Percentiles rank a stretch among this genome's conserved stretches.
These are phyloP conservation scores for Diaporthe australafricana DNA, from an alignment of 2,329 filamentous ascomycete species.

Conservation along the genomic window DNA sequence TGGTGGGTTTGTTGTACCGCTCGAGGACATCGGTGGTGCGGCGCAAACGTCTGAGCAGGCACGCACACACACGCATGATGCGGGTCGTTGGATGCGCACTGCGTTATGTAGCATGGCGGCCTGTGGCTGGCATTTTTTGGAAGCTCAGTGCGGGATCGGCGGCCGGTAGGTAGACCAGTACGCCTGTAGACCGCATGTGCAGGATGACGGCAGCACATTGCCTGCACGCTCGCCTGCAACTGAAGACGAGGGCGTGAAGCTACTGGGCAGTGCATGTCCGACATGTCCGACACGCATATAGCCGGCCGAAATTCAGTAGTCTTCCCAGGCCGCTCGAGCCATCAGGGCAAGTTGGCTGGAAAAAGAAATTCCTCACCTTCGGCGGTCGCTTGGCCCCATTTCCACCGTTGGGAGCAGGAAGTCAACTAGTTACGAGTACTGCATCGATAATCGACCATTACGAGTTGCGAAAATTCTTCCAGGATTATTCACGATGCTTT, in stretches of 20 bases:
- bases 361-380: not conserved
- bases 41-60: not conserved
- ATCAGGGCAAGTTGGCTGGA: not conserved
- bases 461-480: slow-evolving; percentile 5
- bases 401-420: not conserved
- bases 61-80: slow-evolving; percentile 19
- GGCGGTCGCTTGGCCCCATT: not conserved
- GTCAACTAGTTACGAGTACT: not conserved
- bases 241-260: slow-evolving; percentile 20
- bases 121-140: slow-evolving; percentile 27
- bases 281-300: slow-evolving; percentile 18
- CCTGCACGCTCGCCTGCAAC: slow-evolving; percentile 16
- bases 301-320: not conserved
- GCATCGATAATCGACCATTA: not conserved
- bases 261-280: slow-evolving; percentile 12
- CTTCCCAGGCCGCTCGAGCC: not conserved
- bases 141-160: slow-evolving; percentile 21
- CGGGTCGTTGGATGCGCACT: slow-evolving; percentile 11
- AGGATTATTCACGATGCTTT: not conserved
- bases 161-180: slow-evolving; percentile 6
- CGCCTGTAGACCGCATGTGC: not conserved
- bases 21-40: not conserved
- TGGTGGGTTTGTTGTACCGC: not conserved
- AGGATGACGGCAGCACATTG: slow-evolving; percentile 27
- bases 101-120: not conserved